phyloP scores from a whole-genome alignment of 768 basidiomycete genomes.

The Agaricus sinodeliciosus region DNA sequence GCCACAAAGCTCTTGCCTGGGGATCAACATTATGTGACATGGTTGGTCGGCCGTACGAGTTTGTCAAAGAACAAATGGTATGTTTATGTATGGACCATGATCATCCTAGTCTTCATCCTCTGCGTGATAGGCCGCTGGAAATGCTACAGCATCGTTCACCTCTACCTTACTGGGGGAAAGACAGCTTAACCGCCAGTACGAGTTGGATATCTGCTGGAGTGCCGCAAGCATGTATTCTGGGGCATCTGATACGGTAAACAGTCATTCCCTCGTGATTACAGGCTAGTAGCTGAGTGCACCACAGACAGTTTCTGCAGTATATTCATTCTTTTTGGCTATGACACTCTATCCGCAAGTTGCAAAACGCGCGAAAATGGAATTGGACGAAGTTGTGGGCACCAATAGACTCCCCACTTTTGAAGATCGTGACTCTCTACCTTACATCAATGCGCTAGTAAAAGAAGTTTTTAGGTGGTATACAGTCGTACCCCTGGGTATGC shows the following conservation, averaged over 20 bases:
- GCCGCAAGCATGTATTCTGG: slow-evolving; percentile 51
- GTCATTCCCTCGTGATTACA: neutral
- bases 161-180: slow-evolving; percentile 50
- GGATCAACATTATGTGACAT: slow-evolving; percentile 44
- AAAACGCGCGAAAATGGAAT: slow-evolving; percentile 56
- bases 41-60: slow-evolving; percentile 49
- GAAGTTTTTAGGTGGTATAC: slow-evolving; percentile 51
- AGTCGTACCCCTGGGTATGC: slow-evolving; percentile 36
- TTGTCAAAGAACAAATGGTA: slow-evolving; percentile 60
- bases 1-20: slow-evolving; percentile 46
- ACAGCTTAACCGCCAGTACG: slow-evolving; percentile 44
- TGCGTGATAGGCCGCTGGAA: slow-evolving; percentile 45
- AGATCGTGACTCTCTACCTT: slow-evolving; percentile 54
- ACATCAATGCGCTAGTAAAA: slow-evolving; percentile 51
- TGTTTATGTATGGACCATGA: slow-evolving; percentile 9
- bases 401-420: slow-evolving; percentile 55
- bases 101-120: neutral
- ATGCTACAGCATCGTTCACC: slow-evolving; percentile 49
- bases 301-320: slow-evolving; percentile 57
- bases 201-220: slow-evolving; percentile 62
- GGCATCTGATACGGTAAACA: slow-evolving; percentile 50
- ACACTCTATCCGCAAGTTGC: slow-evolving; percentile 47
- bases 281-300: neutral
- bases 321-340: slow-evolving; percentile 59
- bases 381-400: slow-evolving; percentile 51